Percentiles rank a stretch among this genome's conserved stretches.
Conservation (phyloP, 768 basidiomycete genomes). For the Mycena venus region DNA sequence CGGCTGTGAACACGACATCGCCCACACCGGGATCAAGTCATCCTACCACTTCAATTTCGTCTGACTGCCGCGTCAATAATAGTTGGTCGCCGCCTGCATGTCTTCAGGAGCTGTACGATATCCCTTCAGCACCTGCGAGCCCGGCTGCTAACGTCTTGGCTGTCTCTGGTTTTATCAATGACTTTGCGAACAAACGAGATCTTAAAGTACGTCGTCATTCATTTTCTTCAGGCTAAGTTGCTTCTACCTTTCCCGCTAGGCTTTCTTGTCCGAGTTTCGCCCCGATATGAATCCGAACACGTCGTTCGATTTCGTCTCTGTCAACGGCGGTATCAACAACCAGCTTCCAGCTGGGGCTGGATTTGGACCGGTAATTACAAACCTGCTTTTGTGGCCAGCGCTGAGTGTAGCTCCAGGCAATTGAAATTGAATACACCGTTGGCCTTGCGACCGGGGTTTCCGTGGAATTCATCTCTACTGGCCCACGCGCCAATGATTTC, state of each 20-base stretch:
- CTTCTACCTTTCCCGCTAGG: neutral
- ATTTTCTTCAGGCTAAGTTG: neutral
- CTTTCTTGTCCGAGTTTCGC: neutral
- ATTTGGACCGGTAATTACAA: neutral
- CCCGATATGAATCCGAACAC: neutral
- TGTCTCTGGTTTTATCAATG: neutral
- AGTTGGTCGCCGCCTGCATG: neutral
- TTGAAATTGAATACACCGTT: neutral
- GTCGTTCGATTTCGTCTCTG: neutral
- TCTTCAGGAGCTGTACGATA: neutral
- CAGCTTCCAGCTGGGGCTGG: neutral
- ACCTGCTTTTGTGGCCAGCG: neutral
- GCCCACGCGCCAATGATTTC: neutral
- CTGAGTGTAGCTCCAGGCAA: neutral
- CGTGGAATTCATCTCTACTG: neutral
- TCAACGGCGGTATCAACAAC: neutral
- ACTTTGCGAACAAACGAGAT: constrained; percentile 4
- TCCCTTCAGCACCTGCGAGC: neutral
- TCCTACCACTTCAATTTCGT: neutral
- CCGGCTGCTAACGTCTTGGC: neutral
- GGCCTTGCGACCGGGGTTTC: neutral
- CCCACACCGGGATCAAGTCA: neutral
- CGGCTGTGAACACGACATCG: neutral
- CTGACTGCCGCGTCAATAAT: neutral
- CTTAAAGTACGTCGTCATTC: neutral